Base-by-base conservation (phyloP, 441 rosid genomes). In the Sinapis alba region DNA sequence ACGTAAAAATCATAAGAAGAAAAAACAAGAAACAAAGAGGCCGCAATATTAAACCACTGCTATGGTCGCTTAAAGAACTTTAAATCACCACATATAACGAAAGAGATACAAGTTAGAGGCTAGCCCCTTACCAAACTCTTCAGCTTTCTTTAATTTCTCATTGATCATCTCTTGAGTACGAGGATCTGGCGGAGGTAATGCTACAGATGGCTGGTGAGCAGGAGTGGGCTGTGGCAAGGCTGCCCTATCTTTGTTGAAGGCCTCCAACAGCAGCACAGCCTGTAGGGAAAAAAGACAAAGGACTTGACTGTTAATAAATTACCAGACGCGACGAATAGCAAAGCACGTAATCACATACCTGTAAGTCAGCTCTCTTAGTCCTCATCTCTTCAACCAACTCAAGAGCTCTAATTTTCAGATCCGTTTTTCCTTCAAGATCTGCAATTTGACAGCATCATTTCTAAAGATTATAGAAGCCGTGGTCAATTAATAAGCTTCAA, bases 101-200 rank as follows among this genome's bases (percentile, higher is more conserved):
- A 71, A 65, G 13, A 27, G 7, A 32, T 60, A 45, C 53, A 45
- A 50, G 43, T 6, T 34, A 72, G 45, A 78, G 12, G 74, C 30
- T 38, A 62, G 4, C 36, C 53, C 18, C 94, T 81, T 75, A 95
- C 99, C 99, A 75, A 95, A 89, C 80, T 95, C 99, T 84, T 95
- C 99, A 2, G 99, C 99, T 85, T 89, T 91, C 88, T 91, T 93
- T 77, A 95, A 81, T 83, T 95, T 95, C 83, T 93, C 98, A 54
- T 95, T 93, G 77, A 95, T 95, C 97, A 95, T 91, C 80, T 95
- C 99, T 79, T 95, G 99, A 5, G 95, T 93, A 43, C 89, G 98
- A 65, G 97, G 84, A 87, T 95, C 99, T 0, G 92, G 96, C 30
- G 90, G 82, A 77, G 88, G 85, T 84, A 92, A 73, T 47, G 95